Percentiles rank a stretch among this genome's conserved stretches.
phyloP scores from a whole-genome alignment of 2,329 filamentous ascomycete genomes.

The Claviceps purpurea region DNA sequence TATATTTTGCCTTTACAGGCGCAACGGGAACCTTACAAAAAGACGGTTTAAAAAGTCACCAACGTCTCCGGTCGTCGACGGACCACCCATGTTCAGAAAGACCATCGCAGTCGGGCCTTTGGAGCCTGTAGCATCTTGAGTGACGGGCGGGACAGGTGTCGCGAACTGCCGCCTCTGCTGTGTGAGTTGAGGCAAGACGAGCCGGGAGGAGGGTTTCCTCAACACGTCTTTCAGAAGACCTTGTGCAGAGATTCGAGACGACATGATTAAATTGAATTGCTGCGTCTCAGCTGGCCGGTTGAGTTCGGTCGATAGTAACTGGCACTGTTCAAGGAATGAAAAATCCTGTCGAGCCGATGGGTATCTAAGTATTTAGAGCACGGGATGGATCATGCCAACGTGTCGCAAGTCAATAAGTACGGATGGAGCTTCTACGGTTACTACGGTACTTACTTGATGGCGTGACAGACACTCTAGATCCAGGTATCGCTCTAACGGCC shows the following conservation, averaged over 20 bases:
- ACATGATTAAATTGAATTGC: conserved; percentile 13
- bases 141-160: conserved; percentile 55
- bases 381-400: conserved; percentile 3
- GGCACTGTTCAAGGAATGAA: background rate
- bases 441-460: background rate
- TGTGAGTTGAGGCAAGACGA: conserved; percentile 17
- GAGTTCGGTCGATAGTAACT: background rate
- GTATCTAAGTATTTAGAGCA: background rate
- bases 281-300: background rate
- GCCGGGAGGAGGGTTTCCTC: conserved; percentile 13
- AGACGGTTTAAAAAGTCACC: conserved; percentile 78
- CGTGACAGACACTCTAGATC: too few species aligned
- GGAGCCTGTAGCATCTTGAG: conserved; percentile 55
- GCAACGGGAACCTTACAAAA: conserved; percentile 51
- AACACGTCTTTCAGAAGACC: conserved; percentile 17
- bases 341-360: conserved; percentile 1
- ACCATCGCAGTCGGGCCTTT: conserved; percentile 93
- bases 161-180: conserved; percentile 21
- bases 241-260: conserved; percentile 17
- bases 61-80: conserved; percentile 77
- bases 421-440: background rate
- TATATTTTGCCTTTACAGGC: background rate
- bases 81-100: conserved; percentile 98
- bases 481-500: conserved; percentile 7
- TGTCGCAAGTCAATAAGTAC: background rate